phyloP scores from a whole-genome alignment of 1,139 yeast species.

The Lipomyces yarrowii region DNA sequence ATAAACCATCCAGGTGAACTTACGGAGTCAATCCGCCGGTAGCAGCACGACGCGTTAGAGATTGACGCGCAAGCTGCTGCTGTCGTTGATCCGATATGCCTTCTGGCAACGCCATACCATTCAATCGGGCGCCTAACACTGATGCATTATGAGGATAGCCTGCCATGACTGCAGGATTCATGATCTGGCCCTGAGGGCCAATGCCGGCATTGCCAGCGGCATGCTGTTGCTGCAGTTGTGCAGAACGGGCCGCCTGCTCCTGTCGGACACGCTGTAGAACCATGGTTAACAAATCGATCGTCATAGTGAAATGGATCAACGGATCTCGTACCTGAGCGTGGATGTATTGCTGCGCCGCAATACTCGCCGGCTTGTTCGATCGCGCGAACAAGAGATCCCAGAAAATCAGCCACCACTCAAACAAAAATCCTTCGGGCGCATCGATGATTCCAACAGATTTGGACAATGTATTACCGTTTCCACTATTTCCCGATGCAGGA shows the following conservation, averaged over 20 bases:
- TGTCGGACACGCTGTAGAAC: conserved; percentile 54
- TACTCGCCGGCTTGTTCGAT: conserved; percentile 59
- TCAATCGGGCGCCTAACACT: conserved; percentile 21
- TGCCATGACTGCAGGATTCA: conserved; percentile 26
- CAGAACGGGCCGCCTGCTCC: conserved; percentile 48
- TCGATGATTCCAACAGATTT: conserved; percentile 42
- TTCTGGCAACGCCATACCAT: conserved; percentile 26
- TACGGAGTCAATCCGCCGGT: conserved; percentile 21
- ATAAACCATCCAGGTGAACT: not conserved
- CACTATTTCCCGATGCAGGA: conserved; percentile 4
- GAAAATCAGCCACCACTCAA: conserved; percentile 96
- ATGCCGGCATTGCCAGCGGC: conserved; percentile 20
- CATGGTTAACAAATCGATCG: conserved; percentile 3
- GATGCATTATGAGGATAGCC: conserved; percentile 31
- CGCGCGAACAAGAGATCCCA: conserved; percentile 93
- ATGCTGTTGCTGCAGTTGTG: conserved; percentile 41
- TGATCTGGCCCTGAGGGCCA: conserved; percentile 35
- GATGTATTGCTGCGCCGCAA: conserved; percentile 71
- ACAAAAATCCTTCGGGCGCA: conserved; percentile 83
- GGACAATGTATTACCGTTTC: conserved; percentile 12
- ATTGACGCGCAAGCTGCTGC: conserved; percentile 35
- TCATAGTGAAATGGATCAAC: conserved; percentile 11
- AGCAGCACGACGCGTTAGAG: conserved; percentile 20
- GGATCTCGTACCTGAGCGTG: conserved; percentile 45
- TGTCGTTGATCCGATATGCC: conserved; percentile 28